Base-by-base conservation (phyloP, 2,329 filamentous ascomycete genomes). In the Curvularia eragrostidis region DNA sequence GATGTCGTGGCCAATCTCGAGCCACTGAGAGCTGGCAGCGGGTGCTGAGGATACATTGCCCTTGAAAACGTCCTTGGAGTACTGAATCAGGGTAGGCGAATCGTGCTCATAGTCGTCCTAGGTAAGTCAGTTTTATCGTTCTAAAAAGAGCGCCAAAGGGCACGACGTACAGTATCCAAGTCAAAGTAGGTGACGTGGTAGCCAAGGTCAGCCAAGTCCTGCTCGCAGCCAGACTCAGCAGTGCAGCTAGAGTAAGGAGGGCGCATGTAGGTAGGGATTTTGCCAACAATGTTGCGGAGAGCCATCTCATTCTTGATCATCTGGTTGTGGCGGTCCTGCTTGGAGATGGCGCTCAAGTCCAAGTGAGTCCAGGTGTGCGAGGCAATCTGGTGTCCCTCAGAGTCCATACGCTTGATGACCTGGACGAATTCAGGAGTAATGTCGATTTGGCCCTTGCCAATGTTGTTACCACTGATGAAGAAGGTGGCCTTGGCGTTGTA, bases 401-500 rank as follows among this genome's bases (percentile, higher is more conserved):
- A 60, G 56, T 81, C 61, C 80, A 85, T 85, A 59, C 83, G 82
- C 74, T 84, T 82, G 56, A 88, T 83, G n/a, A 83, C 81, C 10
- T 76, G 75, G 10, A 75, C 70, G 68, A 82, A 83, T 61, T 75
- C 75, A 10, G 78, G 76, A 15, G 75, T 78, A 53, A 82, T 78
- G 61, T 87, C 85, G 63, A 87, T 86, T 63, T 80, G 71, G 36
- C 84, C 83, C 72, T 85, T 86, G 63, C 80, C 80, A 38, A 83
- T 77, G 73, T 85, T 85, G 72, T 81, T 84, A 5, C 84, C 84
- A 7, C 82, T 85, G 59, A 90, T 80, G 73, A 89, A 90, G 72
- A 91, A 91, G 1, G 88, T 90, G 1, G 86, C 88, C 62, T 85
- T 87, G 13, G 85, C 87, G 26, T 82, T 78, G 68, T 88, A 87